Conservation (phyloP, 108 stramenopile species). For the Cyclotella atomus region DNA sequence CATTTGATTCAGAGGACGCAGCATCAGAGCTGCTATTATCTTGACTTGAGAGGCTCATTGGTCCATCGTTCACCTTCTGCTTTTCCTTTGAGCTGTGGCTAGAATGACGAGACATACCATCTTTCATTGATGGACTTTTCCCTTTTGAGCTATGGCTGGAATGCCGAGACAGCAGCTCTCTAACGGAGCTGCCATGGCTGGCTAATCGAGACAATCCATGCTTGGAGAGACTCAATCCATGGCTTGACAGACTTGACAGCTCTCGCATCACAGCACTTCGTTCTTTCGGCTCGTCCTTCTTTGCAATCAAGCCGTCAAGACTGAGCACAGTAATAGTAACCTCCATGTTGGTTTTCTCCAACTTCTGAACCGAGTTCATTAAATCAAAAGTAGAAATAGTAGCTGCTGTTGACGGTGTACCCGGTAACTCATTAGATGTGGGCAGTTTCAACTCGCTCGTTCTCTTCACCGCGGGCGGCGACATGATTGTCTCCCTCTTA, state of each 20-base stretch:
- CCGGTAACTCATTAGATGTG: not conserved
- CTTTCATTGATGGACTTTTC: not conserved
- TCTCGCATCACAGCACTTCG: constrained; percentile 6
- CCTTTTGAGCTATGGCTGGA: not conserved
- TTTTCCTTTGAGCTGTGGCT: not conserved
- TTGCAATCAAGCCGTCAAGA: constrained; percentile 30
- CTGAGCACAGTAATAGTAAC: constrained; percentile 21
- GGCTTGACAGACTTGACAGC: constrained; percentile 1
- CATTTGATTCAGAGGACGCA: not conserved
- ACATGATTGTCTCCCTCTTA: not conserved
- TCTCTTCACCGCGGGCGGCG: constrained; percentile 2
- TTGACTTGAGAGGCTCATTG: constrained; percentile 1
- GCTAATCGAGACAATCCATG: constrained; percentile 5
- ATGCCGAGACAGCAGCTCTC: not conserved
- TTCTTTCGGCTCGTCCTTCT: constrained; percentile 1
- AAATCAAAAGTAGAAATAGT: not conserved
- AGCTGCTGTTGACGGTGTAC: constrained; percentile 1
- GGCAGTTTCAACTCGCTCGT: not conserved
- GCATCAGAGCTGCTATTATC: not conserved
- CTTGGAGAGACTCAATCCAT: constrained; percentile 6
- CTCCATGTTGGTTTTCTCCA: constrained; percentile 1
- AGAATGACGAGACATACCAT: not conserved
- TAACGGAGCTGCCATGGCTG: not conserved
- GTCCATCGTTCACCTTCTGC: not conserved
- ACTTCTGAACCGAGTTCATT: not conserved